Conservation (phyloP, 2,329 filamentous ascomycete species). For the Trichoderma lentiforme region DNA sequence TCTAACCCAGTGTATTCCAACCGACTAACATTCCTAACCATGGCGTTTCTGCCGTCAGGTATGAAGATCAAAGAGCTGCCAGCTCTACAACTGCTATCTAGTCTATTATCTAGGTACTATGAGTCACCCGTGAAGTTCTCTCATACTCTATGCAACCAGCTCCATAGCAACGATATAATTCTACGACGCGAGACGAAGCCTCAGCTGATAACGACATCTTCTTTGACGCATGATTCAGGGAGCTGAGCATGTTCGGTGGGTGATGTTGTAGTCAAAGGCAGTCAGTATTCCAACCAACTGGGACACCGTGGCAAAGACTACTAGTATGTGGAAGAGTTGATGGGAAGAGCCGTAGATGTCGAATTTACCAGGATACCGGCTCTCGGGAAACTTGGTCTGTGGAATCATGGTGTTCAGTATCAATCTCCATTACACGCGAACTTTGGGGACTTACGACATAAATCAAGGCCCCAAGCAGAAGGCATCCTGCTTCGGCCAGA, state of each 20-base stretch:
- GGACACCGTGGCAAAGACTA: neutral
- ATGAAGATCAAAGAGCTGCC: neutral
- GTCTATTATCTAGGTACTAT: neutral
- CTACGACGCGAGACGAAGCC: neutral
- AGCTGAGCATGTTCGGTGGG: neutral
- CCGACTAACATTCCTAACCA: too few relatives aligned
- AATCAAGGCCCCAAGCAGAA: constrained; percentile 2
- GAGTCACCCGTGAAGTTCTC: neutral
- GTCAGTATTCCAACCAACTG: constrained; percentile 1
- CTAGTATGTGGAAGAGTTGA: constrained; percentile 5
- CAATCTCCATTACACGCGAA: neutral
- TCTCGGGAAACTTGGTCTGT: constrained; percentile 7
- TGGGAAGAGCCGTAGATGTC: constrained; percentile 8
- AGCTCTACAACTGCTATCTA: neutral
- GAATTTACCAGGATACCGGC: constrained; percentile 2
- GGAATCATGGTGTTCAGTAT: neutral
- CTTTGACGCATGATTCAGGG: neutral
- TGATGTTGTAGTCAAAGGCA: constrained; percentile 1
- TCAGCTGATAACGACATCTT: neutral
- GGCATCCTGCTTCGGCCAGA: neutral
- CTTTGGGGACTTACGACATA: neutral
- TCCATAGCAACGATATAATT: neutral
- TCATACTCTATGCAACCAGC: neutral
- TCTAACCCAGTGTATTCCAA: too few relatives aligned
- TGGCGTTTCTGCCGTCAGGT: too few relatives aligned